Evolutionary conservation across 2,329 filamentous ascomycete genomes (phyloP).

Genomic region (Hypoxylon sp.): DNA sequence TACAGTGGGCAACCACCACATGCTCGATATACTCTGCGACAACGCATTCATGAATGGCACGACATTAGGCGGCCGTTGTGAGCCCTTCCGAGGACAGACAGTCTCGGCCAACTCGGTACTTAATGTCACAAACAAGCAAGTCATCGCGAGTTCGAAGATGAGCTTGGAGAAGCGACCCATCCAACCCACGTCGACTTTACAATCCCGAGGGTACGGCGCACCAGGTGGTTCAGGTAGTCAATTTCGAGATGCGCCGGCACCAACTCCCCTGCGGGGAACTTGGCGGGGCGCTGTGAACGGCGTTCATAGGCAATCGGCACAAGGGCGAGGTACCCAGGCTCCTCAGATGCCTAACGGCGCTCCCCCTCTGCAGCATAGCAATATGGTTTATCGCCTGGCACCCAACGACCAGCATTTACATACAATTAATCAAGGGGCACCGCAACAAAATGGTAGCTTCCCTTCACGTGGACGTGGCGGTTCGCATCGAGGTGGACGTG

Average conservation of each 20-base stretch:
- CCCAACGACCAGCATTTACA: constrained; percentile 44
- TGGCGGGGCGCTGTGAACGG: constrained; percentile 71
- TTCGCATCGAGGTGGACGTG: constrained; percentile 36
- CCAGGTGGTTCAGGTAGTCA: constrained; percentile 70
- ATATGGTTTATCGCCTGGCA: constrained; percentile 63
- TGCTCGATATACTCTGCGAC: constrained; percentile 95
- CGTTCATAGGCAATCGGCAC: constrained; percentile 55
- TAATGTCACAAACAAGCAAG: constrained; percentile 86
- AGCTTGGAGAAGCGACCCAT: constrained; percentile 66
- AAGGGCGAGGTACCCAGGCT: constrained; percentile 54
- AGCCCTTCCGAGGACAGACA: constrained; percentile 93
- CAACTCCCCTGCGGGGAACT: constrained; percentile 66
- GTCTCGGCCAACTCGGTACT: constrained; percentile 89
- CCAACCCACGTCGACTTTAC: constrained; percentile 57
- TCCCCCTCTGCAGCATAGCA: constrained; percentile 65
- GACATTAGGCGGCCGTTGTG: constrained; percentile 88
- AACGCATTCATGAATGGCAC: constrained; percentile 97
- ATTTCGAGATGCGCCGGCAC: constrained; percentile 68
- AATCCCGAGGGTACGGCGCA: constrained; percentile 41
- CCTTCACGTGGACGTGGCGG: constrained; percentile 51
- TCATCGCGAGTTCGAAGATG: constrained; percentile 76
- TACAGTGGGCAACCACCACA: constrained; percentile 82
- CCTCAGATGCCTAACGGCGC: constrained; percentile 53
- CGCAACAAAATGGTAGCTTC: constrained; percentile 50
- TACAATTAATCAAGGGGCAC: constrained; percentile 28